Conservation (phyloP, 768 basidiomycete genomes). For the Lentinula detonsa region DNA sequence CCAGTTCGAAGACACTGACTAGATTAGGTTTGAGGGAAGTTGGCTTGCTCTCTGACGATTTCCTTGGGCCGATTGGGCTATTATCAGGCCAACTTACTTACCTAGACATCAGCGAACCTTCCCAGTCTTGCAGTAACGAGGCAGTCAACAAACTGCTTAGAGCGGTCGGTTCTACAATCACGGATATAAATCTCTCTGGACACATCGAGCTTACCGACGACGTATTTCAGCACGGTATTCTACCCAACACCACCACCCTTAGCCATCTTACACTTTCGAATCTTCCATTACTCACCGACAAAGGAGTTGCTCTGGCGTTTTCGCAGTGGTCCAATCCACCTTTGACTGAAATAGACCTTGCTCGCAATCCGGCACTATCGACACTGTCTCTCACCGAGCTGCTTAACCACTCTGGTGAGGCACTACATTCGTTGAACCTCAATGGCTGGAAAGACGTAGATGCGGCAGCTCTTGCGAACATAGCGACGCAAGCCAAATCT, state of each 20-base stretch:
- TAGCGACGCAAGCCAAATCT: conserved; percentile 24
- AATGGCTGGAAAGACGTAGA: conserved; percentile 71
- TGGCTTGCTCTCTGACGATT: conserved; percentile 62
- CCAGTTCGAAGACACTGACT: conserved; percentile 40
- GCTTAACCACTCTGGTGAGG: conserved; percentile 59
- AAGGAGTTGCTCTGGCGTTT: conserved; percentile 69
- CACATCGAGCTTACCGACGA: conserved; percentile 56
- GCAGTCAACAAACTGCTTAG: conserved; percentile 51
- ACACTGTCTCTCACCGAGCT: conserved; percentile 52
- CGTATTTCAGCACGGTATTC: conserved; percentile 58
- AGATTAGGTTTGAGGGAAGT: conserved; percentile 78
- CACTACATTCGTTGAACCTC: conserved; percentile 58
- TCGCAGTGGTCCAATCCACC: conserved; percentile 46
- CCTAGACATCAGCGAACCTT: conserved; percentile 69
- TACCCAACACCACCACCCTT: conserved; percentile 39
- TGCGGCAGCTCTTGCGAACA: conserved; percentile 33
- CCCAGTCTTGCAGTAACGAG: conserved; percentile 45
- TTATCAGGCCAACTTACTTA: conserved; percentile 40
- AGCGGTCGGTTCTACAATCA: conserved; percentile 47
- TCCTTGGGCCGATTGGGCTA: conserved; percentile 45
- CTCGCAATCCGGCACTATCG: conserved; percentile 53
- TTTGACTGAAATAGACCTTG: conserved; percentile 49
- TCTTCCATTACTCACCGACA: conserved; percentile 60
- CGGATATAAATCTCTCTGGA: conserved; percentile 64
- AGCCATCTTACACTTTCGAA: conserved; percentile 48